Conservation (phyloP, 1,284 basidiomycete genomes). For the Sanghuangporus sanghuang region DNA sequence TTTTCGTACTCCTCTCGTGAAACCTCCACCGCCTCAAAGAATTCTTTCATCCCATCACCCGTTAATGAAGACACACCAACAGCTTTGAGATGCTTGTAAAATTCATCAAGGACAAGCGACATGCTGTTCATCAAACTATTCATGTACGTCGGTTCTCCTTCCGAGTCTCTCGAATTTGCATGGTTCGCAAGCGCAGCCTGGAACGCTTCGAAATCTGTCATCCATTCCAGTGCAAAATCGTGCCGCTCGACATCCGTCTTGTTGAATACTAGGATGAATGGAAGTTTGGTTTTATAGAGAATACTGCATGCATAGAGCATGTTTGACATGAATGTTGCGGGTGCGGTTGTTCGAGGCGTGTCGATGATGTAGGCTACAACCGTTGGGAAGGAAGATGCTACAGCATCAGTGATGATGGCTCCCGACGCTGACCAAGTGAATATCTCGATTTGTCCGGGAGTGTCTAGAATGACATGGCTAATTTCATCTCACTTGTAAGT, state of each 20-base stretch:
- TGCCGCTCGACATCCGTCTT: constrained; percentile 92
- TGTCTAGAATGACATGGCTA: constrained; percentile 93
- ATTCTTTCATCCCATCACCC: constrained; percentile 86
- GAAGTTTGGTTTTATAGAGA: constrained; percentile 96
- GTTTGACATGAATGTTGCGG: constrained; percentile 99
- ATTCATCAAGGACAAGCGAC: constrained; percentile 97
- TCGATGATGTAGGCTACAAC: constrained; percentile 98
- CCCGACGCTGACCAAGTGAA: constrained; percentile 99
- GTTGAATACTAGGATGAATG: constrained; percentile 98
- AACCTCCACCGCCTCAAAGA: constrained; percentile 87
- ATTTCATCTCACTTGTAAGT: neutral
- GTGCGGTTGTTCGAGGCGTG: constrained; percentile 90
- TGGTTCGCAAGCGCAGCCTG: constrained; percentile 69
- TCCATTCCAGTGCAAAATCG: constrained; percentile 95
- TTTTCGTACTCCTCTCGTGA: constrained; percentile 85
- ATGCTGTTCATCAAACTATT: constrained; percentile 99
- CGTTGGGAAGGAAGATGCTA: constrained; percentile 89
- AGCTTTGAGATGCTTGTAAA: constrained; percentile 93
- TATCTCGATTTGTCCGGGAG: constrained; percentile 99
- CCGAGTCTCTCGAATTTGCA: constrained; percentile 62
- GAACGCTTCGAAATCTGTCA: constrained; percentile 94
- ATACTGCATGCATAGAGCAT: constrained; percentile 99
- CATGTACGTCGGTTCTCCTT: constrained; percentile 96
- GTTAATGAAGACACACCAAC: constrained; percentile 97
- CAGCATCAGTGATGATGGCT: constrained; percentile 97